These are phyloP conservation scores for Ceratonia siliqua DNA, from an alignment of 306 rosid species.

Conservation along the genomic window DNA sequence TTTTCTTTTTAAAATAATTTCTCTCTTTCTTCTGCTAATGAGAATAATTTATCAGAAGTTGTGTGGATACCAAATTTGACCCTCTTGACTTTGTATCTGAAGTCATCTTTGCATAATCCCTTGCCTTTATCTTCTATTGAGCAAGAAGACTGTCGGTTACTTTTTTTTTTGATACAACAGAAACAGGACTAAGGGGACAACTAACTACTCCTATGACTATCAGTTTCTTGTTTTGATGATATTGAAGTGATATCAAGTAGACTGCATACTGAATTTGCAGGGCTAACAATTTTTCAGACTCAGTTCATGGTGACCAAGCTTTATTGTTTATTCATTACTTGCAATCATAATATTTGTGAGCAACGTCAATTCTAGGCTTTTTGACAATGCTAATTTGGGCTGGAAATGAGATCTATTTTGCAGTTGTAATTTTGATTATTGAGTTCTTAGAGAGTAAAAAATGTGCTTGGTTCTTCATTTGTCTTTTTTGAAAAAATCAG, in stretches of 20 bases:
- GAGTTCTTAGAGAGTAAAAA: not conserved
- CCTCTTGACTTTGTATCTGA: conserved; percentile 1
- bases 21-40: not conserved
- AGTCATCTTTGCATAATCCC: not conserved
- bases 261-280: not conserved
- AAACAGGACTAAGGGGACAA: no score
- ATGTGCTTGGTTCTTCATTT: not conserved
- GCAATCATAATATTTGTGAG: not conserved
- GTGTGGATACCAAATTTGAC: not conserved
- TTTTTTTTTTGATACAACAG: not conserved
- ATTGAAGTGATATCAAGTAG: not conserved
- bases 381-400: not conserved
- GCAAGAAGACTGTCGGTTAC: not conserved
- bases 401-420: not conserved
- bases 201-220: no score
- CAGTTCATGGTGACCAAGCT: not conserved
- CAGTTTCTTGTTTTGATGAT: not conserved
- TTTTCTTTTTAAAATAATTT: not conserved
- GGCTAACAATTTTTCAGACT: not conserved
- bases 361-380: no score
- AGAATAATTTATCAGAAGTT: not conserved
- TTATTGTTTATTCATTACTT: not conserved
- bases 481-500: not conserved
- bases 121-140: not conserved
- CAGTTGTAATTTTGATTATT: not conserved